Conservation (phyloP, 352 stramenopile genomes). For the Phytophthora pini region DNA sequence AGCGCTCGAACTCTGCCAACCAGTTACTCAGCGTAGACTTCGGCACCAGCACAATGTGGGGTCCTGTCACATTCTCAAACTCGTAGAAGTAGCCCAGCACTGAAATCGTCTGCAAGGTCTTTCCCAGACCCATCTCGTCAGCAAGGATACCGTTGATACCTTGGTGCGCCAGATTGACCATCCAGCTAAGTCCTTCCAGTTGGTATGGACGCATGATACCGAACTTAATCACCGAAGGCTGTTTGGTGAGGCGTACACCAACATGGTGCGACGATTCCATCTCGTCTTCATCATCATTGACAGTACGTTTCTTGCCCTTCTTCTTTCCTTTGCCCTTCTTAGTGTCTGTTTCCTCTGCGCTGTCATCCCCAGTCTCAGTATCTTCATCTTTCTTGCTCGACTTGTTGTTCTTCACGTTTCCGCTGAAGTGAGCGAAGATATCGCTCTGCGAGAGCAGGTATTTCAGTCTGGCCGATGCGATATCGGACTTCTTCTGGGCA, state of each 20-base stretch:
- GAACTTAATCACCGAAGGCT: conserved; percentile 93
- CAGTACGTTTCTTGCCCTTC: conserved; percentile 87
- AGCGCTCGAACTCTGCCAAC: conserved; percentile 93
- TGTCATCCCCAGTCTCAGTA: conserved; percentile 82
- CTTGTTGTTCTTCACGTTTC: conserved; percentile 82
- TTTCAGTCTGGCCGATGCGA: conserved; percentile 87
- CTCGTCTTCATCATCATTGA: conserved; percentile 82
- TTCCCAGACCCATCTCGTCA: conserved; percentile 98
- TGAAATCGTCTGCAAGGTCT: conserved; percentile 96
- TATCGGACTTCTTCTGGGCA: conserved; percentile 78
- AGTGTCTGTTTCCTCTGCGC: conserved; percentile 4
- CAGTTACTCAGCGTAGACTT: conserved; percentile 95
- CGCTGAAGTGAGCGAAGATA: conserved; percentile 98
- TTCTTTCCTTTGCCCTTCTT: conserved; percentile 60
- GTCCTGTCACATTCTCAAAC: conserved; percentile 86
- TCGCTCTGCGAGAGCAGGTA: conserved; percentile 97
- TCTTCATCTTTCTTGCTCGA: conserved; percentile 53
- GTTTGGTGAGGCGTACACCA: conserved; percentile 92
- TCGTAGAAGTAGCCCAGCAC: conserved; percentile 87
- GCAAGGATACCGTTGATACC: conserved; percentile 98
- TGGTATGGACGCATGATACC: conserved; percentile 98
- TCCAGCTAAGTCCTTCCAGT: conserved; percentile 98
- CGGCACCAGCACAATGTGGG: conserved; percentile 95
- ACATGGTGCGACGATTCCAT: conserved; percentile 75
- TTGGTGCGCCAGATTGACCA: conserved; percentile 99